Conservation (phyloP, 1,139 yeast species). For the Fermentozyma sake region DNA sequence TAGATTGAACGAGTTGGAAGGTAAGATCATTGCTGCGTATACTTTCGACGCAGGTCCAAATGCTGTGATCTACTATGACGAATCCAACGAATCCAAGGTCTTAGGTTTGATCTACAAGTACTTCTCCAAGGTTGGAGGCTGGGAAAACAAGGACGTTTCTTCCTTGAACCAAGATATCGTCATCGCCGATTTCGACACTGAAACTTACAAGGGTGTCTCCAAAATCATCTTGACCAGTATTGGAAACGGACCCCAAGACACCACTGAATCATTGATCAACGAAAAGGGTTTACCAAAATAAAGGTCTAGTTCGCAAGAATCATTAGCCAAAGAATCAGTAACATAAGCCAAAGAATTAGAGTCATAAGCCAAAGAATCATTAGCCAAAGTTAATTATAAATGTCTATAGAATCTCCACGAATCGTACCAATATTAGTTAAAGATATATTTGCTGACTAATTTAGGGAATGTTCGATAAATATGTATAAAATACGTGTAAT, state of each 20-base stretch:
- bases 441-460: no score
- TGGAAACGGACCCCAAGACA: constrained; percentile 79
- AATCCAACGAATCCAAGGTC: constrained; percentile 63
- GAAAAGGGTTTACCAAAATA: constrained; percentile 32
- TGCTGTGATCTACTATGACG: constrained; percentile 87
- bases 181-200: constrained; percentile 42
- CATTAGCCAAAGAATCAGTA: no score
- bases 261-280: constrained; percentile 50
- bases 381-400: no score
- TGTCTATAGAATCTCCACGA: no score
- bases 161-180: constrained; percentile 23
- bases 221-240: constrained; percentile 78
- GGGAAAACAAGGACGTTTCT: constrained; percentile 48
- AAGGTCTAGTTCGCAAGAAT: no score
- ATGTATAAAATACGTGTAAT: no score
- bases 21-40: constrained; percentile 79
- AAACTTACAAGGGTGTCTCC: constrained; percentile 66
- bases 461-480: no score
- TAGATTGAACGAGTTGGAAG: constrained; percentile 63
- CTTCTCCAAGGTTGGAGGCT: constrained; percentile 61
- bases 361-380: no score
- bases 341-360: no score
- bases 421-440: no score
- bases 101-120: constrained; percentile 54
- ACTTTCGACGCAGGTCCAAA: constrained; percentile 99